These are phyloP conservation scores for Geotrichum phurueaensis DNA, from an alignment of 1,139 yeast genomes.

Conservation along the genomic window DNA sequence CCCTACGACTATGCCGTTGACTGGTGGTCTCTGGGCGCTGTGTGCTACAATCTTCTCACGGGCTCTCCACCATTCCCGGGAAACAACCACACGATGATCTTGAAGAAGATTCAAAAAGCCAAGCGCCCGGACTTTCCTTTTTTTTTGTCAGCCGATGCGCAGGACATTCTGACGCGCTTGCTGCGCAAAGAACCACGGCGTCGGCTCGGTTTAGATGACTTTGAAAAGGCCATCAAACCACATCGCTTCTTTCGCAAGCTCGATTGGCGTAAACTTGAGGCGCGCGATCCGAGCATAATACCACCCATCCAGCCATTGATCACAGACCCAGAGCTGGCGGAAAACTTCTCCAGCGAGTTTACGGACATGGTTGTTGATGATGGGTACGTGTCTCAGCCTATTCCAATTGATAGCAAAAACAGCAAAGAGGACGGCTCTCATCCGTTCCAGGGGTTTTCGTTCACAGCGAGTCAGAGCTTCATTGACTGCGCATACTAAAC, in stretches of 20 bases:
- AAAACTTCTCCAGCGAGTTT: slow-evolving; percentile 83
- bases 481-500: slow-evolving; percentile 22
- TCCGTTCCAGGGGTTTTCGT: slow-evolving; percentile 33
- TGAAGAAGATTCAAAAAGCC: slow-evolving; percentile 72
- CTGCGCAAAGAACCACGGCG: slow-evolving; percentile 69
- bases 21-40: slow-evolving; percentile 96
- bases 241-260: slow-evolving; percentile 76
- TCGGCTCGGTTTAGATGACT: slow-evolving; percentile 57
- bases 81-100: slow-evolving; percentile 69
- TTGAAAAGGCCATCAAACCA: slow-evolving; percentile 62
- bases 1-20: slow-evolving; percentile 81
- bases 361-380: slow-evolving; percentile 54
- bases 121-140: slow-evolving; percentile 67
- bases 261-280: slow-evolving; percentile 59
- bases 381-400: slow-evolving; percentile 18
- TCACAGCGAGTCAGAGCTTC: slow-evolving; percentile 31
- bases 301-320: slow-evolving; percentile 88
- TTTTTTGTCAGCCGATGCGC: slow-evolving; percentile 76
- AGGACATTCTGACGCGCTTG: slow-evolving; percentile 66
- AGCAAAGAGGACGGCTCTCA: slow-evolving; percentile 1
- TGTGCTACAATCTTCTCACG: slow-evolving; percentile 75
- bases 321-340: slow-evolving; percentile 81
- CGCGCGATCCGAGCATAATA: slow-evolving; percentile 40
- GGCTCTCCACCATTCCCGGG: slow-evolving; percentile 96
- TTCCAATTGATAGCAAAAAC: slow-evolving; percentile 33